Evolutionary conservation across 2,329 filamentous ascomycete species (phyloP).

Genomic region (Ophiobolus disseminans): DNA sequence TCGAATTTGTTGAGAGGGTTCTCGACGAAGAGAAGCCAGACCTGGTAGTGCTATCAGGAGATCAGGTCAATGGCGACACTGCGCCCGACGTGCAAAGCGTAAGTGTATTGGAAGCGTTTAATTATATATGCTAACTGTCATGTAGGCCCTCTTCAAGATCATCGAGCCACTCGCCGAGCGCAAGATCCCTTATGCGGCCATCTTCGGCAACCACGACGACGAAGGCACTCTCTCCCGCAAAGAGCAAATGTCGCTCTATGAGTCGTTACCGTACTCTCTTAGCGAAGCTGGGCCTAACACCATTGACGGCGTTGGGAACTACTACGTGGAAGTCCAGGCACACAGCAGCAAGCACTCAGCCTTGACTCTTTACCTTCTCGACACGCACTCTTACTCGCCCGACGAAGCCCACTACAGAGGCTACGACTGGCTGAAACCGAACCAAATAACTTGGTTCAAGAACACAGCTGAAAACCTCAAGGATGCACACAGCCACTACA

Average conservation of each 20-base stretch:
- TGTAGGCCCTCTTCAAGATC: constrained; percentile 88
- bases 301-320: constrained; percentile 92
- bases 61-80: constrained; percentile 94
- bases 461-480: constrained; percentile 75
- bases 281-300: constrained; percentile 82
- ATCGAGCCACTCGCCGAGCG: constrained; percentile 82
- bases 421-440: constrained; percentile 96
- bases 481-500: constrained; percentile 78
- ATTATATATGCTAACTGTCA: constrained; percentile 19
- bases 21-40: constrained; percentile 94
- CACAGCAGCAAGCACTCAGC: constrained; percentile 86
- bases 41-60: constrained; percentile 87
- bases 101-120: constrained; percentile 37
- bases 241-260: constrained; percentile 83
- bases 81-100: constrained; percentile 88
- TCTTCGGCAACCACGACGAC: constrained; percentile 98
- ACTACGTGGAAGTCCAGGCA: constrained; percentile 87
- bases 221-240: constrained; percentile 80
- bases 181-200: constrained; percentile 89
- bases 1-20: constrained; percentile 84
- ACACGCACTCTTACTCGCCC: constrained; percentile 90
- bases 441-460: constrained; percentile 94
- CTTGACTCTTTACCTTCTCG: constrained; percentile 91
- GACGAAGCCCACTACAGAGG: constrained; percentile 88
- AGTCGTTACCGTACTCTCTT: constrained; percentile 87